Evolutionary conservation across 106 monocot species (phyloP).

Genomic region (Allium fistulosum): DNA sequence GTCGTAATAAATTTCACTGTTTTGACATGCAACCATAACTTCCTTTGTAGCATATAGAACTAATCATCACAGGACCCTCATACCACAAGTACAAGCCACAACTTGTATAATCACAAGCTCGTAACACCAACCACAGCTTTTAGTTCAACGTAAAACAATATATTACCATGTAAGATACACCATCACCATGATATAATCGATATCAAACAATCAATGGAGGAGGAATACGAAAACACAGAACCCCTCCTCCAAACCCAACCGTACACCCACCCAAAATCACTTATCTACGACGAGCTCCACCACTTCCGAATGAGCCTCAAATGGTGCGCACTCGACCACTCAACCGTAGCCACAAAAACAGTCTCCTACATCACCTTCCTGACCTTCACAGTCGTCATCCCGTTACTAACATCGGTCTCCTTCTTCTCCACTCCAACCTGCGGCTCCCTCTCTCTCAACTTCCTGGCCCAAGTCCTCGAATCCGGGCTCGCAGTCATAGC

Average conservation of each 20-base stretch:
- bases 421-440: constrained; percentile 1
- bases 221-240: not conserved
- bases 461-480: constrained; percentile 45
- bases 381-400: constrained; percentile 36
- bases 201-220: too few relatives aligned
- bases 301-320: constrained; percentile 56
- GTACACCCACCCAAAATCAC: constrained; percentile 43
- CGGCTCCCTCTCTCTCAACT: constrained; percentile 14
- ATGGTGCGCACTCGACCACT: constrained; percentile 72
- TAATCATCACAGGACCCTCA: too few relatives aligned
- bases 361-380: constrained; percentile 52
- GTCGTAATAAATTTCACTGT: too few relatives aligned
- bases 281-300: constrained; percentile 47
- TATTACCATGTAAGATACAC: too few relatives aligned
- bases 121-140: too few relatives aligned
- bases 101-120: too few relatives aligned
- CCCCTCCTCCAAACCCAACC: constrained; percentile 48
- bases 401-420: constrained; percentile 23
- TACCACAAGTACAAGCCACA: too few relatives aligned
- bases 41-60: too few relatives aligned
- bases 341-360: constrained; percentile 18
- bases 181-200: too few relatives aligned
- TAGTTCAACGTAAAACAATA: too few relatives aligned
- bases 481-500: constrained; percentile 49
- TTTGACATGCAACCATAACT: too few relatives aligned